A percentile compares a stretch with the other conserved stretches of the same genome.
phyloP scores from a whole-genome alignment of 2,329 filamentous ascomycete genomes.

The Leptosphaerulina australis region DNA sequence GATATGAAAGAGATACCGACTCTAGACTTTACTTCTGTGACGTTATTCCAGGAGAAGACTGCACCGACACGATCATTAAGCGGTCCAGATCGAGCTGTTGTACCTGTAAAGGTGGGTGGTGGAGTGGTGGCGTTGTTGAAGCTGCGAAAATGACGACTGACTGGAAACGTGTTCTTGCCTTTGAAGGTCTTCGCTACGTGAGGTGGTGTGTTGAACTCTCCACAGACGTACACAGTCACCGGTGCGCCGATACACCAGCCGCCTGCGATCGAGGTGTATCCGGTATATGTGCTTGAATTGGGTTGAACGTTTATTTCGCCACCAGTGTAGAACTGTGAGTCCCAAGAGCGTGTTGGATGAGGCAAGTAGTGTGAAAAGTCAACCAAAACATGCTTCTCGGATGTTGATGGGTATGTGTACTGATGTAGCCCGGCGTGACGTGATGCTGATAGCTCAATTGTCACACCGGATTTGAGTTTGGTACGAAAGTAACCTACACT shows the following conservation, averaged over 20 bases:
- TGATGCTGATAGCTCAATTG: conserved; percentile 45
- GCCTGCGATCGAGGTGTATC: conserved; percentile 43
- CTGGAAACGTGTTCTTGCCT: conserved; percentile 48
- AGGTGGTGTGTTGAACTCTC: conserved; percentile 41
- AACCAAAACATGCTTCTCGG: conserved; percentile 53
- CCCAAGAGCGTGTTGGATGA: conserved; percentile 42
- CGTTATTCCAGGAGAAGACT: conserved; percentile 56
- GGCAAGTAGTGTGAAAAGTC: conserved; percentile 56
- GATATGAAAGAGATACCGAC: conserved; percentile 59
- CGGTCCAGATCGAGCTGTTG: conserved; percentile 38
- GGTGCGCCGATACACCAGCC: conserved; percentile 49
- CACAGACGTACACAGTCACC: conserved; percentile 46
- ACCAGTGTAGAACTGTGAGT: conserved; percentile 46
- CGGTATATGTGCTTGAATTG: conserved; percentile 38
- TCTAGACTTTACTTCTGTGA: conserved; percentile 54
- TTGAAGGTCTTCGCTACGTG: conserved; percentile 37
- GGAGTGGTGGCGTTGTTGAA: conserved; percentile 42
- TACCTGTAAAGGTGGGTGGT: conserved; percentile 37
- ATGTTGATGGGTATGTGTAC: conserved; percentile 46
- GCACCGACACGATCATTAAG: conserved; percentile 56
- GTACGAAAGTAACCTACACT: conserved; percentile 48
- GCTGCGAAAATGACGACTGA: conserved; percentile 40
- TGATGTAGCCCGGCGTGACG: conserved; percentile 48
- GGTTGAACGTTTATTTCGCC: conserved; percentile 45
- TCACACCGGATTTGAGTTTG: conserved; percentile 43